Evolutionary conservation across 768 basidiomycete species (phyloP).

Genomic region (Leccinellum rugosiceps): DNA sequence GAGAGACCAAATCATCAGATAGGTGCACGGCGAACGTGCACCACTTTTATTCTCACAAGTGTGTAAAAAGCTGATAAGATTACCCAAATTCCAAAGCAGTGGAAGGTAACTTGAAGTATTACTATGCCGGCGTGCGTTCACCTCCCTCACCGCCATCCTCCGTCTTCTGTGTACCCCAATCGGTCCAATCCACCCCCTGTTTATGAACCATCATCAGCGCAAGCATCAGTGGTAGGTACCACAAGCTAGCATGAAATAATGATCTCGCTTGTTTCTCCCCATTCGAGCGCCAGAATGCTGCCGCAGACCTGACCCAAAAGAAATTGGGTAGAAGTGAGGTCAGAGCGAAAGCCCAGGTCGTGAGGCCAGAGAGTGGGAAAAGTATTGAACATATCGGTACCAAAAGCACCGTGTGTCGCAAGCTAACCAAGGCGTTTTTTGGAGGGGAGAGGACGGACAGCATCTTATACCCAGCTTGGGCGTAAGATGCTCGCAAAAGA

Average conservation of each 20-base stretch:
- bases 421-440: conserved; percentile 80
- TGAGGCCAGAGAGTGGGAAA: conserved; percentile 85
- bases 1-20: no score
- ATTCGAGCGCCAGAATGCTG: conserved; percentile 67
- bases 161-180: conserved; percentile 37
- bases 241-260: conserved; percentile 78
- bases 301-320: conserved; percentile 65
- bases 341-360: conserved; percentile 86
- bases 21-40: background rate
- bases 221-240: conserved; percentile 87
- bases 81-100: background rate
- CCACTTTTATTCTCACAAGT: background rate
- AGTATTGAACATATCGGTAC: conserved; percentile 76
- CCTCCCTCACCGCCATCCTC: background rate
- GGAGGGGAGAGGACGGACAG: conserved; percentile 73
- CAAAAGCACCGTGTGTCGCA: conserved; percentile 78
- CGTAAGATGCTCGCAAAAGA: conserved; percentile 82
- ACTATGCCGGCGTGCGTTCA: background rate
- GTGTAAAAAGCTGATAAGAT: background rate
- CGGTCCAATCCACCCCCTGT: conserved; percentile 73
- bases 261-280: conserved; percentile 75
- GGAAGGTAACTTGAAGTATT: background rate
- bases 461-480: conserved; percentile 93
- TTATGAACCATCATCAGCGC: conserved; percentile 96
- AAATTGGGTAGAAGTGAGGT: conserved; percentile 75